Percentiles rank a stretch among this genome's conserved stretches.
Conservation (phyloP, 352 stramenopile species). For the Phytophthora podocarpi region DNA sequence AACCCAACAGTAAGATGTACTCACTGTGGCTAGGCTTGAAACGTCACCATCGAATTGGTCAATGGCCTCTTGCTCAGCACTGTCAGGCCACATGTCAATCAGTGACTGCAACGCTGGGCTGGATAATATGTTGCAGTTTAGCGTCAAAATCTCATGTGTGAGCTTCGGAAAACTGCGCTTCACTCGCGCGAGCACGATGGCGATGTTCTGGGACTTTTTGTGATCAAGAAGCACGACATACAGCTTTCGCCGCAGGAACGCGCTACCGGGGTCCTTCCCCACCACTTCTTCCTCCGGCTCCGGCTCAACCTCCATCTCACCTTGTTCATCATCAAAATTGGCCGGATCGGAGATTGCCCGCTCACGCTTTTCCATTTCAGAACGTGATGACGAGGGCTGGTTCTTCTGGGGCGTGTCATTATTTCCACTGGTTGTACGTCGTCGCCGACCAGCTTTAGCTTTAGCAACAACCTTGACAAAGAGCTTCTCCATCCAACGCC, state of each 20-base stretch:
- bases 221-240: slow-evolving; percentile 74
- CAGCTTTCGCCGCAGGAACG: slow-evolving; percentile 50
- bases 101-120: slow-evolving; percentile 71
- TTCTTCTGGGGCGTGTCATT: slow-evolving; percentile 16
- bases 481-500: slow-evolving; percentile 71
- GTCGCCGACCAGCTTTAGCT: slow-evolving; percentile 26
- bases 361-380: slow-evolving; percentile 24
- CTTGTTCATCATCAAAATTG: slow-evolving; percentile 19
- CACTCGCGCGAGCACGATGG: slow-evolving; percentile 76
- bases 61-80: slow-evolving; percentile 72
- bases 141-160: slow-evolving; percentile 58
- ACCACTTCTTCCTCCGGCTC: slow-evolving; percentile 19
- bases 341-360: slow-evolving; percentile 12
- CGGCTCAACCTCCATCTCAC: slow-evolving; percentile 29
- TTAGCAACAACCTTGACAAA: slow-evolving; percentile 65
- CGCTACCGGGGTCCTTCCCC: slow-evolving; percentile 7
- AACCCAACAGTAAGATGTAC: neutral
- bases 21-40: slow-evolving; percentile 49
- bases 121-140: slow-evolving; percentile 72
- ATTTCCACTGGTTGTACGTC: slow-evolving; percentile 16
- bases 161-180: slow-evolving; percentile 68
- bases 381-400: neutral
- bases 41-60: slow-evolving; percentile 63
- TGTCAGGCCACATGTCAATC: slow-evolving; percentile 86
- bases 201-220: slow-evolving; percentile 89